Conservation (phyloP, 1,284 basidiomycete genomes). For the Bondarzewia mesenterica region DNA sequence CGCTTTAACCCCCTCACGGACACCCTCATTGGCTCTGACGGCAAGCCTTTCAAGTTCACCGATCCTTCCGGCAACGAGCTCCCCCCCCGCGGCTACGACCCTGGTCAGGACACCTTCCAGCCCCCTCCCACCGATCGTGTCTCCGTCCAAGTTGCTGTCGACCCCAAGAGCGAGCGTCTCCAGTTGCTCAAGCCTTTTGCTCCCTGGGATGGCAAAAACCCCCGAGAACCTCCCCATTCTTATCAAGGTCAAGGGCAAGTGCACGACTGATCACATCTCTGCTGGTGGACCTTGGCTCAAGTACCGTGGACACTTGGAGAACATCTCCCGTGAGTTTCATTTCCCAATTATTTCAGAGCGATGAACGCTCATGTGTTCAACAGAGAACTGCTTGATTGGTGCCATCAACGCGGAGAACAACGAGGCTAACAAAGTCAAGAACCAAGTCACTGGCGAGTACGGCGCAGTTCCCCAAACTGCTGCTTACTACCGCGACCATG, state of each 20-base stretch:
- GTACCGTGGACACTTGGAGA: constrained; percentile 97
- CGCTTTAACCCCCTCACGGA: constrained; percentile 98
- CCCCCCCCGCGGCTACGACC: constrained; percentile 91
- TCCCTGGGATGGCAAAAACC: constrained; percentile 91
- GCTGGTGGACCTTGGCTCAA: constrained; percentile 99
- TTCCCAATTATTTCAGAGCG: background rate
- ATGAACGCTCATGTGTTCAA: constrained; percentile 4
- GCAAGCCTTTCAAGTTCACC: constrained; percentile 97
- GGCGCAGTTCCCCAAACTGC: constrained; percentile 81
- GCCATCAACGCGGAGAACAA: constrained; percentile 94
- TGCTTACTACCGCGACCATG: constrained; percentile 82
- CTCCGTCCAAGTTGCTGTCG: constrained; percentile 80
- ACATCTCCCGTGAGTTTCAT: constrained; percentile 79
- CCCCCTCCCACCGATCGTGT: constrained; percentile 84
- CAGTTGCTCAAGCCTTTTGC: constrained; percentile 91
- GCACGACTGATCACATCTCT: constrained; percentile 90
- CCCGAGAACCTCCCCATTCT: constrained; percentile 85
- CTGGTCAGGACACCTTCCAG: constrained; percentile 97
- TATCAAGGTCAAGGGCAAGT: constrained; percentile 99
- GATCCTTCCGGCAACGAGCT: constrained; percentile 89
- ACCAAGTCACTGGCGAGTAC: constrained; percentile 85
- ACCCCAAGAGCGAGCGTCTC: constrained; percentile 88
- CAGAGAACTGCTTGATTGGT: constrained; percentile 95
- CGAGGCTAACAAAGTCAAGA: constrained; percentile 94
- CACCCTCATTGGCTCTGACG: constrained; percentile 81